These are phyloP conservation scores for Dictyophora rubrovolvata DNA, from an alignment of 768 basidiomycete species.

Conservation along the genomic window DNA sequence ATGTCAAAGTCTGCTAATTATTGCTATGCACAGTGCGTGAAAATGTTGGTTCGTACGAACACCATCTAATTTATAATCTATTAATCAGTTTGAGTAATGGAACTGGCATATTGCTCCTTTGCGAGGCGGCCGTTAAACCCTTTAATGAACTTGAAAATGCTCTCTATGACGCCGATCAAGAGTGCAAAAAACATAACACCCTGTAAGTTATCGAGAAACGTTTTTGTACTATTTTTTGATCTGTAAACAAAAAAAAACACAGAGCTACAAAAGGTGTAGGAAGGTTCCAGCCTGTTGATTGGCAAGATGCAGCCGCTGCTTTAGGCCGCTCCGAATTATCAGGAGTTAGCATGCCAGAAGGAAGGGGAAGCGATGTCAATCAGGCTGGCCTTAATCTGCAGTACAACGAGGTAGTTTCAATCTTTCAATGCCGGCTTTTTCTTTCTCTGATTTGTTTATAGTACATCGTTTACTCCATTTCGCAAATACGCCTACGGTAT, in stretches of 20 bases:
- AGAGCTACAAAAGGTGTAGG: slow-evolving; percentile 51
- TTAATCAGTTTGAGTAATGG: slow-evolving; percentile 35
- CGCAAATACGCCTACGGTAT: slow-evolving; percentile 49
- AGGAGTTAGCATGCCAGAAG: slow-evolving; percentile 54
- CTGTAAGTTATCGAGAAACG: slow-evolving; percentile 21
- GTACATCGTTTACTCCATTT: slow-evolving; percentile 53
- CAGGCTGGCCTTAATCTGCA: slow-evolving; percentile 26
- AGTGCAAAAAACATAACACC: slow-evolving; percentile 32
- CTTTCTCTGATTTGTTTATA: slow-evolving; percentile 16
- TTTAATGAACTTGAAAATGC: slow-evolving; percentile 38
- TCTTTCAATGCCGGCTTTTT: not conserved
- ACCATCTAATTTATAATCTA: slow-evolving; percentile 3
- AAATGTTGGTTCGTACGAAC: not conserved
- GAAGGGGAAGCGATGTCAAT: slow-evolving; percentile 27
- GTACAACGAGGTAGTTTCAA: slow-evolving; percentile 46
- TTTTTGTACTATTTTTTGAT: not conserved
- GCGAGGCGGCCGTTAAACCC: slow-evolving; percentile 50
- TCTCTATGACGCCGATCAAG: slow-evolving; percentile 39
- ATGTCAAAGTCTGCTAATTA: slow-evolving; percentile 60
- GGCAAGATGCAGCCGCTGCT: slow-evolving; percentile 49
- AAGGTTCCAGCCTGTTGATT: slow-evolving; percentile 37
- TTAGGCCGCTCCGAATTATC: slow-evolving; percentile 37
- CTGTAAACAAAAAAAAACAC: not conserved
- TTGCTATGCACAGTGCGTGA: slow-evolving; percentile 38
- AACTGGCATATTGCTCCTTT: slow-evolving; percentile 47